Conservation (phyloP, 306 rosid species). For the Vigna unguiculata region DNA sequence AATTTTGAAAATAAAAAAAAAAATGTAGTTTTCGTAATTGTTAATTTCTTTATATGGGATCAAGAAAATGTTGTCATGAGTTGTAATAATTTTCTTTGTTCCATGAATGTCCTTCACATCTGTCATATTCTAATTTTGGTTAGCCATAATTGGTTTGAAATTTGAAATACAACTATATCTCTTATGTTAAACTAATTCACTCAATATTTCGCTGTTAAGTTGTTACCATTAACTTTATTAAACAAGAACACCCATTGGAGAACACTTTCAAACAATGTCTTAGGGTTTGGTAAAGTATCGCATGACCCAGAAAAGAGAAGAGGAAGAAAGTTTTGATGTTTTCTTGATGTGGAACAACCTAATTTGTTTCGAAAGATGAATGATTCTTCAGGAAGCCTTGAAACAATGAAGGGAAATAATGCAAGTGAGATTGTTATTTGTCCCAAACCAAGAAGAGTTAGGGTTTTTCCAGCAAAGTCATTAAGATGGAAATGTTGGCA, state of each 20-base stretch:
- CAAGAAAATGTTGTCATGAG: too few relatives aligned
- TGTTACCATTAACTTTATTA: not conserved
- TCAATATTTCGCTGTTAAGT: constrained; percentile 26
- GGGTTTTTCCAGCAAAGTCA: constrained; percentile 57
- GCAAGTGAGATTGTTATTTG: constrained; percentile 54
- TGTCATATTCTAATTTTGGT: constrained; percentile 33
- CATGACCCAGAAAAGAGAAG: not conserved
- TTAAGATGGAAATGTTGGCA: constrained; percentile 50
- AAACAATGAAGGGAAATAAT: constrained; percentile 44
- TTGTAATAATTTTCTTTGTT: too few relatives aligned
- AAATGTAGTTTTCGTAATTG: too few relatives aligned
- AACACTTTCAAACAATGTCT: constrained; percentile 11
- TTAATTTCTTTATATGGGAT: too few relatives aligned
- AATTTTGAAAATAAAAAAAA: too few relatives aligned
- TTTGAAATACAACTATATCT: constrained; percentile 13
- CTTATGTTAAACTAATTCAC: constrained; percentile 20
- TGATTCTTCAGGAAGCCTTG: constrained; percentile 43
- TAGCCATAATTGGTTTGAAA: not conserved
- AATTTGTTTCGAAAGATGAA: not conserved
- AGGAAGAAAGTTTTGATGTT: constrained; percentile 1
- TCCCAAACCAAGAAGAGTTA: constrained; percentile 64
- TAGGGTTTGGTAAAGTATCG: not conserved
- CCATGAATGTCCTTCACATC: too few relatives aligned
- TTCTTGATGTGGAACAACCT: not conserved
- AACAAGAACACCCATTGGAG: not conserved